phyloP scores from a whole-genome alignment of 2,329 filamentous ascomycete genomes.

The Fusarium nanum region DNA sequence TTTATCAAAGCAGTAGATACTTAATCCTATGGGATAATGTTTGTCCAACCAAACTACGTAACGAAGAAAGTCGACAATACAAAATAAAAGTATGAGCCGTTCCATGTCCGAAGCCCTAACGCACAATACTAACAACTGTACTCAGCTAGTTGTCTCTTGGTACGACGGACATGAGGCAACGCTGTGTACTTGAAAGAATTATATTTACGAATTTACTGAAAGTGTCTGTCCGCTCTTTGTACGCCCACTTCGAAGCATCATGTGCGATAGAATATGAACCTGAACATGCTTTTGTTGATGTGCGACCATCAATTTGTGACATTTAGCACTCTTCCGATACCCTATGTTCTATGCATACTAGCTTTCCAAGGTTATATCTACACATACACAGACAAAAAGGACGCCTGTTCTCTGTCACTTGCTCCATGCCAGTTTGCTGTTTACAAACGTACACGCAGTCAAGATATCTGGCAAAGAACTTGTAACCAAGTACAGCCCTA shows the following conservation, averaged over 20 bases:
- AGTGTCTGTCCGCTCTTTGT: background rate
- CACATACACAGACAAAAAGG: background rate
- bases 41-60: background rate
- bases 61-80: too few relatives aligned
- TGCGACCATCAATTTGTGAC: background rate
- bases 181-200: background rate
- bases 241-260: background rate
- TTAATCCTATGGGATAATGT: background rate
- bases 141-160: background rate
- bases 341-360: too few relatives aligned
- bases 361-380: background rate
- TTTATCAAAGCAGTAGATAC: background rate
- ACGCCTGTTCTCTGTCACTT: background rate
- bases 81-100: background rate
- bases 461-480: background rate
- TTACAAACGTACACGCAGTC: background rate
- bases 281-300: background rate
- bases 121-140: background rate
- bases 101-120: background rate
- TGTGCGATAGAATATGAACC: background rate
- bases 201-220: background rate
- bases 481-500: background rate
- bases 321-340: background rate
- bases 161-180: background rate
- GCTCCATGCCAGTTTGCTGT: background rate